These are phyloP conservation scores for Diatrype stigma DNA, from an alignment of 2,329 filamentous ascomycete species.

Conservation along the genomic window DNA sequence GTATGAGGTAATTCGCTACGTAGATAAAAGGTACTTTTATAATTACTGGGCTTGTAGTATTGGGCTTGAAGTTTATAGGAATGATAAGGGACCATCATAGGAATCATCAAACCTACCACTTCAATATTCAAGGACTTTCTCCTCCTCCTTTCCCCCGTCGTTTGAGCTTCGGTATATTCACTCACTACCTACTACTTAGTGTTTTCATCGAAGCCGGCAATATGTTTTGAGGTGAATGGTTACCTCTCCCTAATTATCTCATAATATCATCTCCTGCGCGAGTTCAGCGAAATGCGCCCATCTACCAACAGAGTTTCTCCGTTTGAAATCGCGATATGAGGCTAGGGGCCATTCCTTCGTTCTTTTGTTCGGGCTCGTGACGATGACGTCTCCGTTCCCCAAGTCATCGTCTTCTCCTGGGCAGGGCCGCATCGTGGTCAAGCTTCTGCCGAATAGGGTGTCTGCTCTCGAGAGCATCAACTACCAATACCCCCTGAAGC, in stretches of 20 bases:
- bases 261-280: too few relatives aligned
- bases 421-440: conserved; percentile 71
- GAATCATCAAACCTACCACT: too few relatives aligned
- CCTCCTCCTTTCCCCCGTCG: too few relatives aligned
- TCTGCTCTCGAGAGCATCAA: conserved; percentile 71
- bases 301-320: not conserved
- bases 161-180: too few relatives aligned
- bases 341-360: not conserved
- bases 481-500: conserved; percentile 92
- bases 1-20: not conserved
- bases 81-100: too few relatives aligned
- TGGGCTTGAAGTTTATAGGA: too few relatives aligned
- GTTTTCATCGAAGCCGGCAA: too few relatives aligned
- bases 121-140: too few relatives aligned
- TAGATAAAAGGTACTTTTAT: not conserved
- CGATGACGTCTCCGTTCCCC: conserved; percentile 68
- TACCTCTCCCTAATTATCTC: not conserved
- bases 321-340: conserved; percentile 1
- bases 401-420: conserved; percentile 70
- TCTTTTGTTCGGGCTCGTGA: not conserved
- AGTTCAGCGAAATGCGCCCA: not conserved
- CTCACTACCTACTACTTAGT: too few relatives aligned
- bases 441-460: conserved; percentile 64
- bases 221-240: too few relatives aligned
- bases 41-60: too few relatives aligned